Base-by-base conservation (phyloP, 371 early-diverging fungal genomes). In the Encephalitozoon romaleae region DNA sequence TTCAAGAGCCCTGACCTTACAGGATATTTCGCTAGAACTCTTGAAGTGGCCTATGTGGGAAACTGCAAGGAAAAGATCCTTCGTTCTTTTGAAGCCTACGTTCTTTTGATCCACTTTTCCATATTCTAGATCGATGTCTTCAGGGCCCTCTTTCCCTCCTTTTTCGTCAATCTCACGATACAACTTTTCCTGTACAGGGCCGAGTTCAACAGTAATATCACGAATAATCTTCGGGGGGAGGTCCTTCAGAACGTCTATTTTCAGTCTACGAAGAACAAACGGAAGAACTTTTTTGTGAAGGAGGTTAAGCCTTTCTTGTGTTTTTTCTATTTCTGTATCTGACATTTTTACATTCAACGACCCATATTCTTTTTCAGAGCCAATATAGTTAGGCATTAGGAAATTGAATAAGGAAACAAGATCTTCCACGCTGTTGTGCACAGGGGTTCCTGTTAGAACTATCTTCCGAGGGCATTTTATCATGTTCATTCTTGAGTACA, bases 201-300 rank as follows among this genome's bases (percentile, higher is more conserved):
- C 89, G 39, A 98, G 85, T 69, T 94, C 93, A 83, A 97, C 94
- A 82, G 92, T 92, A 81, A 95, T 91, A 84, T 97, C 98, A 84
- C 90, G 89, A 76, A 97, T 95, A 77, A 98, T 97, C 86, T 99
- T 99, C 28, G 96, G 96, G 39, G 98, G 99, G 72, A 99, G 83
- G 83, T 97, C 98, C 74, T 92, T 88, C 70, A 96, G 85, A 12
- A 99, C 99, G 80, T 97, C 94, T 83, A 93, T 93, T 84, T 99
- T 98, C 87, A 97, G 88, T 66, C 99, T 88, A 34, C 98, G 89
- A 78, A 98, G 81, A 43, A 97, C 79, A 88, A 97, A 97, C 28
- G 99, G 98, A 51, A 96, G 83, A 1, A 95, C 94, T 81, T 94
- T 94, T 68, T 91, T 91, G 84, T 96, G 96, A 49, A 98, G 87